Evolutionary conservation across 345 rosid genomes (phyloP), one percentile per base, ranked within the genome.

Genomic region (Isatis tinctoria): DNA sequence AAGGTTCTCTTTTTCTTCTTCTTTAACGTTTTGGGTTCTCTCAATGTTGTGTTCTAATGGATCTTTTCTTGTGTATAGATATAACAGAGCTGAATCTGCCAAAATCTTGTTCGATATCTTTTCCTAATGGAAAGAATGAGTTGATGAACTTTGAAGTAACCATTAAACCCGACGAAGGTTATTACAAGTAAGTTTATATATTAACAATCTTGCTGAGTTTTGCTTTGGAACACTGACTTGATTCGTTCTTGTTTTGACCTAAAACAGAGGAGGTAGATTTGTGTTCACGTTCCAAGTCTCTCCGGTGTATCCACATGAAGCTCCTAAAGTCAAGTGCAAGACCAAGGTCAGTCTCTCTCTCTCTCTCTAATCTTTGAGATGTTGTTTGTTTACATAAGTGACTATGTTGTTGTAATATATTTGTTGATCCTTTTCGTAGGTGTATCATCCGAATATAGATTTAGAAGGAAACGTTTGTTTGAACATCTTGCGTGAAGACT

Each of bases 311-410:
- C 99, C 97, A 10, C 98, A 95, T 12, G 97, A 95, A 69, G 91
- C 98, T 64, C 99, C 99, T 2, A 92, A 88, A 67, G 99, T 95
- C 47, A 95, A 95, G 79, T 90, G 99, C 83, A 95, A 90, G 88
- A 95, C 97, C 67, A 92, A 87, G 97, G 99, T 58, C 85, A 83
- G n/a, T 24, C 8, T 41, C 24, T 22, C 24, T 22, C 24, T 22
- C 24, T 47, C 33, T 65, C 56, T 47, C 51, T 6, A 7, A 4
- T 33, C 44, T 39, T 10, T 28, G 1, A 14, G 26, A 18, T 35
- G 28, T 45, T 4, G 17, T 35, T 6, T 35, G 27, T 40, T 45
- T 12, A 22, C 10, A 16, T 14, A n/a, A 1, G 35, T 22, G 5
- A 41, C 53, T 13, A 8, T 32, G 13, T 57, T 44, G 1, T 44